Evolutionary conservation across 2,329 filamentous ascomycete species (phyloP).

Genomic region (Cytospora paraplurivora): DNA sequence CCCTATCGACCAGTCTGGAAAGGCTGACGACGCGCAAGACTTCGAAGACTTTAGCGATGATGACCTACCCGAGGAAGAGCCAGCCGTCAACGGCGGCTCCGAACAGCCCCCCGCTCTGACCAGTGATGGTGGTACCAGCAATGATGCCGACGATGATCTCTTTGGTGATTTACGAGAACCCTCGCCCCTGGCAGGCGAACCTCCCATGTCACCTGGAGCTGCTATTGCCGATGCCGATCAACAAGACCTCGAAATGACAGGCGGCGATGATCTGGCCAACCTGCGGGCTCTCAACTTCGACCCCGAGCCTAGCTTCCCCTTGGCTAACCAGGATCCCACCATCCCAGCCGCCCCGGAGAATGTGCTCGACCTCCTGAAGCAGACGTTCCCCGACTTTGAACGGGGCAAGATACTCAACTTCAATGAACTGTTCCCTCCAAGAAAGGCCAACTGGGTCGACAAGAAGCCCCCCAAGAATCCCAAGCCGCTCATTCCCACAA

Average conservation of each 20-base stretch:
- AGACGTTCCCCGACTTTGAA: constrained; percentile 80
- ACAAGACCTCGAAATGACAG: constrained; percentile 37
- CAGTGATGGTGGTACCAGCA: constrained; percentile 61
- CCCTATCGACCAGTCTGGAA: constrained; percentile 67
- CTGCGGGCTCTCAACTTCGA: constrained; percentile 47
- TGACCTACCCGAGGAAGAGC: constrained; percentile 80
- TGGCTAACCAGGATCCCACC: constrained; percentile 60
- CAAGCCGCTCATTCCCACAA: constrained; percentile 81
- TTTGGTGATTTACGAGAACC: constrained; percentile 64
- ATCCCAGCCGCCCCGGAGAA: constrained; percentile 73
- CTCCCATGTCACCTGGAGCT: constrained; percentile 48
- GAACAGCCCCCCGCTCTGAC: constrained; percentile 56
- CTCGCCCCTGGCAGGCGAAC: constrained; percentile 49
- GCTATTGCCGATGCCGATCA: constrained; percentile 40
- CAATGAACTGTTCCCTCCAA: constrained; percentile 79
- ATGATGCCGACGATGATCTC: constrained; percentile 64
- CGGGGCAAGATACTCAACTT: constrained; percentile 75
- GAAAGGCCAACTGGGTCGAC: constrained; percentile 74
- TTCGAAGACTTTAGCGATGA: constrained; percentile 88
- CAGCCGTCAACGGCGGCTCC: constrained; percentile 40
- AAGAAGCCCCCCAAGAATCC: constrained; percentile 79
- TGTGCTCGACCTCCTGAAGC: constrained; percentile 73
- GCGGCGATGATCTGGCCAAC: constrained; percentile 42
- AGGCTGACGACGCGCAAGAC: constrained; percentile 90
- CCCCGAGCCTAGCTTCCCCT: constrained; percentile 45